Percentiles rank a stretch among this genome's conserved stretches.
These are phyloP conservation scores for Plasmodium inui DNA, from an alignment of 169 alveolate species.

Conservation along the genomic window DNA sequence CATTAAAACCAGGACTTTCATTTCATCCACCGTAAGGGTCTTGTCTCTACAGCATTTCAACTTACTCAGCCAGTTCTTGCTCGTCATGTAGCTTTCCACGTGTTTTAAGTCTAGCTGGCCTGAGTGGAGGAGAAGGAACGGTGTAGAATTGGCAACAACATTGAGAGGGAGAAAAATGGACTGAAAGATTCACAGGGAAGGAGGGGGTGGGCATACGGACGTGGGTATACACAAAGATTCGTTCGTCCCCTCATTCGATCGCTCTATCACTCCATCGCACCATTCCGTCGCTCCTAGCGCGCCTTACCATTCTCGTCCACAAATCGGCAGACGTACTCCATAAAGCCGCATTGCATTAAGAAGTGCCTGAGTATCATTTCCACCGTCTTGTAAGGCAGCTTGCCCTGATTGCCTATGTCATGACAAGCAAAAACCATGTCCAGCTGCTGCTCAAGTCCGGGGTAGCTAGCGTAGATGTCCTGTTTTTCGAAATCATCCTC, in stretches of 20 bases:
- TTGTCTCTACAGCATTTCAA: conserved; percentile 79
- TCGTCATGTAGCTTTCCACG: conserved; percentile 74
- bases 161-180: neutral
- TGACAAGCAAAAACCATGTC: conserved; percentile 85
- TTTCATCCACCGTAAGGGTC: conserved; percentile 83
- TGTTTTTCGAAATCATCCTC: conserved; percentile 60
- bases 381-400: conserved; percentile 83
- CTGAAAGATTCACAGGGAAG: neutral
- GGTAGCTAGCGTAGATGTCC: conserved; percentile 76
- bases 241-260: too few species aligned
- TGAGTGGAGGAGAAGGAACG: conserved; percentile 22
- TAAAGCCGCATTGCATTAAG: conserved; percentile 86
- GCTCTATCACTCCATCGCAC: too few species aligned
- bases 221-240: neutral
- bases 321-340: conserved; percentile 84
- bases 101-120: conserved; percentile 82
- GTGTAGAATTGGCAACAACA: neutral
- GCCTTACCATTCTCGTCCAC: conserved; percentile 81
- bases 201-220: neutral
- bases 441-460: conserved; percentile 88
- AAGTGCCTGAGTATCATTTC: conserved; percentile 88
- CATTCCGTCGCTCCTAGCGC: neutral
- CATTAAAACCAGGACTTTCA: conserved; percentile 84
- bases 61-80: conserved; percentile 78
- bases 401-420: conserved; percentile 84